Evolutionary conservation across 164 flowering plant genomes (phyloP).

Genomic region (Akebia trifoliata): DNA sequence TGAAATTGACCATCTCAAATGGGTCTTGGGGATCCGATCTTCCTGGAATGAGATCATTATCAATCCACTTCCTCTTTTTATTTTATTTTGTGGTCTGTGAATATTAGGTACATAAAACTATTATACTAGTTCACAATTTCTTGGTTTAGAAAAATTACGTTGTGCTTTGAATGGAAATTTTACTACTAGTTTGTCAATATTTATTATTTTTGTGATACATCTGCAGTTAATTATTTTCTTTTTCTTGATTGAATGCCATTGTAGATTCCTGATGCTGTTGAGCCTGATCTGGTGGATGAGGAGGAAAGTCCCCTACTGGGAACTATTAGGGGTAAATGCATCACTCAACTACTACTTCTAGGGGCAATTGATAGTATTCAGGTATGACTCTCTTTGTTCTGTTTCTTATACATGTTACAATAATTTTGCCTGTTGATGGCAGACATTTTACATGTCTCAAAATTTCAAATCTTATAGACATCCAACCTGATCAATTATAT

Average conservation of each 20-base stretch:
- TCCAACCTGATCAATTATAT: not conserved
- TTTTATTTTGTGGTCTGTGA: not conserved
- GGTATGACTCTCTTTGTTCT: conserved; percentile 34
- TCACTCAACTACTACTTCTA: conserved; percentile 82
- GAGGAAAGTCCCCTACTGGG: conserved; percentile 64
- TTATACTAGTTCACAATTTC: not conserved
- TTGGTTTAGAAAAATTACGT: not conserved
- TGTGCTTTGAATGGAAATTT: too few relatives aligned
- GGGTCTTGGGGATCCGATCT: too few relatives aligned
- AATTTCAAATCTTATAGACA: not conserved
- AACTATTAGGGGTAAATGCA: conserved; percentile 83
- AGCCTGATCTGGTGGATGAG: conserved; percentile 47
- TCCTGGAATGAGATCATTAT: too few relatives aligned
- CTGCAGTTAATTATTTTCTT: conserved; percentile 5
- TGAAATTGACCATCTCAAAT: too few relatives aligned
- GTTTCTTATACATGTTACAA: not conserved
- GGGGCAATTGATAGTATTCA: conserved; percentile 94
- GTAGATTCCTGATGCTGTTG: conserved; percentile 53
- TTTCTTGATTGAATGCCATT: conserved; percentile 7
- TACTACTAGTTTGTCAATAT: not conserved
- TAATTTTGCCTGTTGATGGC: not conserved
- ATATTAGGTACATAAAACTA: not conserved
- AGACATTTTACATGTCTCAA: too few relatives aligned
- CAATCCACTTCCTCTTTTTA: too few relatives aligned
- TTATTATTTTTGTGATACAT: not conserved